Conservation (phyloP, 1,139 yeast genomes). For the Debaryomycetaceae sp. region DNA sequence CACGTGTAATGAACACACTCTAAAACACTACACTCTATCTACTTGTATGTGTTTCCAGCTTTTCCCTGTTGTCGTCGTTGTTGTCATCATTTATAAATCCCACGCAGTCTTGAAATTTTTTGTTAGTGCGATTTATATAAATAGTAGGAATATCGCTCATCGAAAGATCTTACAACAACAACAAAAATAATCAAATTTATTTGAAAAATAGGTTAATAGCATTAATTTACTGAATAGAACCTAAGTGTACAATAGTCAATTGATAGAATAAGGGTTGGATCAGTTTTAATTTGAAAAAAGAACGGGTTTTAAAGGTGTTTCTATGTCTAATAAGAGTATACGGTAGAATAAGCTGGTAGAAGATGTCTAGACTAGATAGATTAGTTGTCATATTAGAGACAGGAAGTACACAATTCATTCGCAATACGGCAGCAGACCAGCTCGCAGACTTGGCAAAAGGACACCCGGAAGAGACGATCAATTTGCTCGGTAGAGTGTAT, state of each 20-base stretch:
- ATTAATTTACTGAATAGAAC: neutral
- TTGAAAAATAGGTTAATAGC: neutral
- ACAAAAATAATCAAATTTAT: too few relatives aligned
- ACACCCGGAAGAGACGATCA: constrained; percentile 90
- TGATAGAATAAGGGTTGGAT: neutral
- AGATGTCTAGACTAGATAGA: constrained; percentile 59
- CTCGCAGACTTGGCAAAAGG: constrained; percentile 89
- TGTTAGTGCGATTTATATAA: neutral
- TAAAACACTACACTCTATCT: too few relatives aligned
- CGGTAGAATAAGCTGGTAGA: neutral
- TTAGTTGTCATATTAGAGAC: constrained; percentile 82
- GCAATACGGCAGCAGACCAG: constrained; percentile 97
- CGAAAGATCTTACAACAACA: neutral
- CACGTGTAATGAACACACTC: too few relatives aligned
- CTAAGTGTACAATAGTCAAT: neutral
- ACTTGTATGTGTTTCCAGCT: too few relatives aligned
- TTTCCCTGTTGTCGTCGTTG: too few relatives aligned
- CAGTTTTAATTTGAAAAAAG: neutral
- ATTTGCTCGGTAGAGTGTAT: constrained; percentile 81
- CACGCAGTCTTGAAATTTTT: neutral
- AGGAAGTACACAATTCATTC: constrained; percentile 89
- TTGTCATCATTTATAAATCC: neutral
- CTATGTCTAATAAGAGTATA: neutral
- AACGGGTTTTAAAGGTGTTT: neutral
- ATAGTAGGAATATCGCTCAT: neutral